phyloP scores from a whole-genome alignment of 108 stramenopile species.

The Cyclotella atomus region DNA sequence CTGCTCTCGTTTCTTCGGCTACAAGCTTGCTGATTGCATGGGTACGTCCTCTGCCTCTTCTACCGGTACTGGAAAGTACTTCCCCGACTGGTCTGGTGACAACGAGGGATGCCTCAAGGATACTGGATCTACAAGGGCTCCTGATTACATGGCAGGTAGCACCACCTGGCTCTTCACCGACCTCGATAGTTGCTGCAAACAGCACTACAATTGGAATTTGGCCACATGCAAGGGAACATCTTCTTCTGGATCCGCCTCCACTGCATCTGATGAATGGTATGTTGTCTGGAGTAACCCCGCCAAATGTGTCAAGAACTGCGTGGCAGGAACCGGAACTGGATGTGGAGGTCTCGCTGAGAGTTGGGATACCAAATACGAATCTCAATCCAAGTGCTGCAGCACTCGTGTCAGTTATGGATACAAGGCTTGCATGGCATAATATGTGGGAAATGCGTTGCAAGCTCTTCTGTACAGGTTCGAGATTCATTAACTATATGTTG shows the following conservation, averaged over 20 bases:
- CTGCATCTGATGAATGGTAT: slow-evolving; percentile 1
- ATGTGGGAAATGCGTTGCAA: not conserved
- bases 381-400: not conserved
- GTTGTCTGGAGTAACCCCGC: not conserved
- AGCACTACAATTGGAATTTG: not conserved
- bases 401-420: not conserved
- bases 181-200: not conserved
- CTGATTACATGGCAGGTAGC: not conserved
- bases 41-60: not conserved
- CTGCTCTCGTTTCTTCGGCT: not conserved
- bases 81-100: not conserved
- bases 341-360: not conserved
- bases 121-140: not conserved
- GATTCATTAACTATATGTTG: too few species aligned
- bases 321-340: not conserved
- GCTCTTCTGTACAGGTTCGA: too few species aligned
- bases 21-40: not conserved
- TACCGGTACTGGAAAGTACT: not conserved
- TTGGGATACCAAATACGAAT: not conserved
- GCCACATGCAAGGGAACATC: not conserved
- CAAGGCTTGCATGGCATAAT: not conserved
- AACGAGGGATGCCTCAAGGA: not conserved
- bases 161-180: not conserved
- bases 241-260: not conserved
- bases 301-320: not conserved